These are phyloP conservation scores for Blastocystis hominis DNA, from an alignment of 352 stramenopile species.

Conservation along the genomic window DNA sequence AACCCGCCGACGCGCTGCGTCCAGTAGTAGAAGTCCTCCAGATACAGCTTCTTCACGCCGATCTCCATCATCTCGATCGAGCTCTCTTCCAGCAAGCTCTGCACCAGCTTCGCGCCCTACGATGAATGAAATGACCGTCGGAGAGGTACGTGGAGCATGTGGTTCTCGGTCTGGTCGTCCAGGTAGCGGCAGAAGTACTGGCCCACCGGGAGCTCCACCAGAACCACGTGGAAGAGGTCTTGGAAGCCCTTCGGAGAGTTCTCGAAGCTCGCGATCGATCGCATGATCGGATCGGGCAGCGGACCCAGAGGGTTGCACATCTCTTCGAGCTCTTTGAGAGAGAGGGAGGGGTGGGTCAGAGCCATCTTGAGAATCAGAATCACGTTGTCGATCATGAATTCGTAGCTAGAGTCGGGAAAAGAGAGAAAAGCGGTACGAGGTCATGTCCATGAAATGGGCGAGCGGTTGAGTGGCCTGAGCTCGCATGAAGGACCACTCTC, in stretches of 20 bases:
- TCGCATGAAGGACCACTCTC: slow-evolving; percentile 90
- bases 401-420: slow-evolving; percentile 61
- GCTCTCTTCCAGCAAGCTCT: slow-evolving; percentile 92
- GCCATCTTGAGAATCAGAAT: slow-evolving; percentile 94
- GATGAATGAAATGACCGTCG: not conserved
- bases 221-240: slow-evolving; percentile 95
- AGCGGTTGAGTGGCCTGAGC: slow-evolving; percentile 87
- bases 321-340: slow-evolving; percentile 88
- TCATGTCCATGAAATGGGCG: slow-evolving; percentile 90
- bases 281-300: slow-evolving; percentile 97
- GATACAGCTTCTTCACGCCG: slow-evolving; percentile 91
- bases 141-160: not conserved
- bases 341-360: slow-evolving; percentile 75
- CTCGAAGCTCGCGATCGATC: slow-evolving; percentile 93
- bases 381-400: slow-evolving; percentile 99
- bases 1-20: slow-evolving; percentile 85
- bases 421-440: slow-evolving; percentile 70
- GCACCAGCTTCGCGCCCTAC: slow-evolving; percentile 65
- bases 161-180: slow-evolving; percentile 75
- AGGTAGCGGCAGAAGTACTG: slow-evolving; percentile 83
- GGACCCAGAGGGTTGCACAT: slow-evolving; percentile 93
- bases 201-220: slow-evolving; percentile 96
- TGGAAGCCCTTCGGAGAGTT: slow-evolving; percentile 88
- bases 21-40: slow-evolving; percentile 85
- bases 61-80: slow-evolving; percentile 99